Evolutionary conservation across 2,329 filamentous ascomycete species (phyloP).

Genomic region (Rhinocladiella similis): DNA sequence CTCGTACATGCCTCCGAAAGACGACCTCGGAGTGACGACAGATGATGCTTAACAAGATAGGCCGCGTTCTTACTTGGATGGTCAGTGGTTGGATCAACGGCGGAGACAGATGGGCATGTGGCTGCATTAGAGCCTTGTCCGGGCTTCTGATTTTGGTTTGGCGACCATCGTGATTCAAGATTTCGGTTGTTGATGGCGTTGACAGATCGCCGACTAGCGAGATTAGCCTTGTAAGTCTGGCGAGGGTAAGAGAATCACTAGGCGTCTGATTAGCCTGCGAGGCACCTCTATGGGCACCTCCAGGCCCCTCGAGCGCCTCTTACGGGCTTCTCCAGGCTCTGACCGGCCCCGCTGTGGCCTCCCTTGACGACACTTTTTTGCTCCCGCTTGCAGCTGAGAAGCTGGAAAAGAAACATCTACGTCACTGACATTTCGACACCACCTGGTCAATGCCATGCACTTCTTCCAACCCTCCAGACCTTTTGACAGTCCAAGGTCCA

Average conservation of each 20-base stretch:
- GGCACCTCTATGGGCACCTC: neutral
- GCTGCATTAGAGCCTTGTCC: neutral
- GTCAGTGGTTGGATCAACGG: neutral
- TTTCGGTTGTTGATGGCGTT: neutral
- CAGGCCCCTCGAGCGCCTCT: too few species aligned
- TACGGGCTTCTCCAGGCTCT: neutral
- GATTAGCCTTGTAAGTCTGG: neutral
- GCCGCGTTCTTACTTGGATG: neutral
- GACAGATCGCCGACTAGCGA: neutral
- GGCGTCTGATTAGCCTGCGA: too few species aligned
- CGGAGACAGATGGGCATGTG: neutral
- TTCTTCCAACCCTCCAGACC: neutral
- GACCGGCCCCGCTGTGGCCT: neutral
- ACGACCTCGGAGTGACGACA: neutral
- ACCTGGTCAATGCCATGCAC: neutral
- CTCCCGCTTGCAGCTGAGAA: neutral
- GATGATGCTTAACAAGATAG: too few species aligned
- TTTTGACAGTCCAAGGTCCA: neutral
- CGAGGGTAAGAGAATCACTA: too few species aligned
- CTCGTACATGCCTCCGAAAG: neutral
- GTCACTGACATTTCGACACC: neutral
- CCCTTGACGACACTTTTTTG: neutral
- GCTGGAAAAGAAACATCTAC: neutral
- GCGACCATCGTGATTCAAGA: neutral
- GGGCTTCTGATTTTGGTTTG: too few species aligned